Conservation (phyloP, 345 rosid genomes). For the Eucalyptus cladocalyx region DNA sequence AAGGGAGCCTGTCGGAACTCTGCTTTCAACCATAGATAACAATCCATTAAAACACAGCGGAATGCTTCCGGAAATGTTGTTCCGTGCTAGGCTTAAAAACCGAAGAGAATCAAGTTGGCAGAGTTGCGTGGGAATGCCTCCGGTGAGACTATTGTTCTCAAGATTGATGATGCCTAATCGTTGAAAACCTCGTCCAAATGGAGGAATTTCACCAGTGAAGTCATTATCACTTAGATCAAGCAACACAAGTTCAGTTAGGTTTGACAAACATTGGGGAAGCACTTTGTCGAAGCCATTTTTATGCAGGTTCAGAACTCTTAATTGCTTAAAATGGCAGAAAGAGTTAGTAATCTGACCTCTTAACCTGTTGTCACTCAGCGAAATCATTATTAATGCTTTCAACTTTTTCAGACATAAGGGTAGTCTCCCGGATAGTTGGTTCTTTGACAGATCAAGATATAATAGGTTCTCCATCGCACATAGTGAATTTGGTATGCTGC, state of each 20-base stretch:
- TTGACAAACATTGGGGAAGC: background rate
- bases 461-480: too few species aligned
- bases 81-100: background rate
- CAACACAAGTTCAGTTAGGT: rapidly evolving
- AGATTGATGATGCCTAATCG: rapidly evolving
- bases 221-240: background rate
- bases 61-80: background rate
- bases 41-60: background rate
- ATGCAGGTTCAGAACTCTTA: background rate
- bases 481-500: too few species aligned
- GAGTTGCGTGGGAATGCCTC: background rate
- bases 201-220: background rate
- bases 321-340: background rate
- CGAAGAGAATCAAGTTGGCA: rapidly evolving
- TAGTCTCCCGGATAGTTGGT: too few species aligned
- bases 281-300: background rate
- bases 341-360: background rate
- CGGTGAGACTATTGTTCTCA: background rate
- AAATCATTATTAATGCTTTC: background rate
- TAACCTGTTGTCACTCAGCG: background rate
- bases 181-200: background rate
- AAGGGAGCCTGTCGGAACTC: too few species aligned
- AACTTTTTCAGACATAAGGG: background rate
- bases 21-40: background rate
- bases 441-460: too few species aligned